A percentile compares a stretch with the other conserved stretches of the same genome.
Evolutionary conservation across 441 rosid species (phyloP).

Genomic region (Hura crepitans): DNA sequence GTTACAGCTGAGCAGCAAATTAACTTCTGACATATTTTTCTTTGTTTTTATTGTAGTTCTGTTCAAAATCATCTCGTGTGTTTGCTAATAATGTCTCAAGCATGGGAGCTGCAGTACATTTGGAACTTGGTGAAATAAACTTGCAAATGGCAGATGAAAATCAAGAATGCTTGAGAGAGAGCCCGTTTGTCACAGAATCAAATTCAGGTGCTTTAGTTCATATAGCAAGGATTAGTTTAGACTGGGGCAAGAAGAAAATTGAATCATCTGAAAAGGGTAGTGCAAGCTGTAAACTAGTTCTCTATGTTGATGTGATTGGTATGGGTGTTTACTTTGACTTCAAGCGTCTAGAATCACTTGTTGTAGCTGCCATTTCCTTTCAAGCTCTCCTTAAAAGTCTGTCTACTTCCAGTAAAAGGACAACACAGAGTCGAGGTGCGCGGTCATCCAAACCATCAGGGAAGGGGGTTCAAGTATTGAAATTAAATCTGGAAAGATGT

Average conservation of each 20-base stretch:
- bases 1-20: constrained; percentile 12
- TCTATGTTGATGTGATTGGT: constrained; percentile 82
- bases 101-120: constrained; percentile 68
- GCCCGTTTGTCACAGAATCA: constrained; percentile 79
- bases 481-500: constrained; percentile 79
- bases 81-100: constrained; percentile 89
- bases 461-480: constrained; percentile 76
- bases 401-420: constrained; percentile 55
- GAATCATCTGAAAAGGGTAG: constrained; percentile 61
- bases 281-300: constrained; percentile 63
- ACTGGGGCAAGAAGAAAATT: constrained; percentile 81
- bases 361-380: constrained; percentile 69
- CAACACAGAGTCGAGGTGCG: constrained; percentile 43
- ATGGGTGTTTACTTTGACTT: constrained; percentile 70
- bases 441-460: constrained; percentile 66
- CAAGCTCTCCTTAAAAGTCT: constrained; percentile 64
- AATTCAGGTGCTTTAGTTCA: constrained; percentile 91
- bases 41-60: constrained; percentile 49
- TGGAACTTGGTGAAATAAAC: constrained; percentile 97
- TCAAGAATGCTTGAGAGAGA: constrained; percentile 81
- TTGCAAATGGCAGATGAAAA: constrained; percentile 92
- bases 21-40: constrained; percentile 16
- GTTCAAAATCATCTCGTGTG: constrained; percentile 91
- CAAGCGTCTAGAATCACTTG: constrained; percentile 74
- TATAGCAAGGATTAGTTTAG: constrained; percentile 85